Evolutionary conservation across 164 flowering plant genomes (phyloP).

Genomic region (Annona cherimola): DNA sequence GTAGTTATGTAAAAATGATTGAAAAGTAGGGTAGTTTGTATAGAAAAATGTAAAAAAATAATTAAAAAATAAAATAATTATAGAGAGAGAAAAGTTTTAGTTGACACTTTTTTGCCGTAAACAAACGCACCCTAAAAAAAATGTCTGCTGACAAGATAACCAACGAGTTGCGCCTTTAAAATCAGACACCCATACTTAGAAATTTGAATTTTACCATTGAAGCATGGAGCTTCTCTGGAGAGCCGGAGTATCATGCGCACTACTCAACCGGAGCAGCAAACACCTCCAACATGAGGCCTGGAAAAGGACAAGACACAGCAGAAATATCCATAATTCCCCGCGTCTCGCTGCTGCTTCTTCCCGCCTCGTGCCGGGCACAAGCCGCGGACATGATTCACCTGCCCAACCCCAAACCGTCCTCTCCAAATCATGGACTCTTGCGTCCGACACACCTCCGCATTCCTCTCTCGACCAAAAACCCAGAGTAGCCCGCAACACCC

Average conservation of each 20-base stretch:
- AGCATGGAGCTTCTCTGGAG: no score
- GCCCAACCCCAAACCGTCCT: not conserved
- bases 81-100: no score
- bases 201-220: no score
- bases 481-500: not conserved
- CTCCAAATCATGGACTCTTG: slow-evolving; percentile 2
- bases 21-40: no score
- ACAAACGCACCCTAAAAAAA: no score
- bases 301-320: not conserved
- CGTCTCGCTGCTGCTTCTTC: not conserved
- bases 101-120: no score
- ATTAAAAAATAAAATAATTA: no score
- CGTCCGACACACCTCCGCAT: not conserved
- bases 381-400: not conserved
- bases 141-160: no score
- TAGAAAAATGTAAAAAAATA: no score
- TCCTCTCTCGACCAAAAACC: slow-evolving; percentile 4
- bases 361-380: not conserved
- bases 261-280: not conserved
- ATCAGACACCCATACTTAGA: no score
- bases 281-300: not conserved
- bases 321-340: not conserved
- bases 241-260: not conserved
- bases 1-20: no score
- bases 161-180: no score